Evolutionary conservation across 2,329 filamentous ascomycete species (phyloP).

Genomic region (Cladophialophora immunda): DNA sequence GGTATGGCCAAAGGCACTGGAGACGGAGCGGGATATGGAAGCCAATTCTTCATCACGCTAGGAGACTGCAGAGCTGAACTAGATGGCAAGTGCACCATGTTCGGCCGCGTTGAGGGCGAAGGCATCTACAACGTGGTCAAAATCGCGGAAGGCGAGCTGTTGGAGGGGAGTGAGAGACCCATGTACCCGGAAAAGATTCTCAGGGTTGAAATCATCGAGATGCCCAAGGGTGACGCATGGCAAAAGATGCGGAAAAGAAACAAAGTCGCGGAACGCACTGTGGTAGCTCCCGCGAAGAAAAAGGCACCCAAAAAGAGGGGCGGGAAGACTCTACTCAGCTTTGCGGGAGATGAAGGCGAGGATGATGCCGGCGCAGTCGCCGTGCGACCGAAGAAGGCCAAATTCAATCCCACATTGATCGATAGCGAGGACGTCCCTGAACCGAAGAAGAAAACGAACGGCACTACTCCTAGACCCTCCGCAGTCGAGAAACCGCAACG

Average conservation of each 20-base stretch:
- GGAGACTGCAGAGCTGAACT: slow-evolving; percentile 81
- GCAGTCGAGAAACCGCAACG: slow-evolving; percentile 40
- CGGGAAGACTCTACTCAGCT: slow-evolving; percentile 56
- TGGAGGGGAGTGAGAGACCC: slow-evolving; percentile 80
- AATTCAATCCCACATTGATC: slow-evolving; percentile 58
- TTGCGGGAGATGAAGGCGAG: slow-evolving; percentile 55
- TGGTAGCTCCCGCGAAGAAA: slow-evolving; percentile 45
- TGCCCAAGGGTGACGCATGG: slow-evolving; percentile 54
- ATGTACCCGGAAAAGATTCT: slow-evolving; percentile 83
- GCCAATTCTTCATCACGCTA: slow-evolving; percentile 96
- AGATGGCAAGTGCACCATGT: slow-evolving; percentile 89
- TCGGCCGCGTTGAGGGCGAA: slow-evolving; percentile 89
- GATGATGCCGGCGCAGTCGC: slow-evolving; percentile 46
- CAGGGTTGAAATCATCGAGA: slow-evolving; percentile 54
- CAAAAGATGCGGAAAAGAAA: slow-evolving; percentile 50
- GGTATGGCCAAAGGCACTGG: slow-evolving; percentile 85
- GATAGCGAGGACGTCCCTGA: slow-evolving; percentile 38
- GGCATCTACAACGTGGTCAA: slow-evolving; percentile 96
- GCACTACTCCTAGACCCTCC: slow-evolving; percentile 12
- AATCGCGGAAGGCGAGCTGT: slow-evolving; percentile 87
- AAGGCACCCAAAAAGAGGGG: slow-evolving; percentile 51
- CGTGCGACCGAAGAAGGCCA: slow-evolving; percentile 54
- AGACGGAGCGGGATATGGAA: slow-evolving; percentile 77
- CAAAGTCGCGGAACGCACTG: slow-evolving; percentile 43
- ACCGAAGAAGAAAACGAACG: slow-evolving; percentile 24